Evolutionary conservation across 768 basidiomycete species (phyloP).

Genomic region (Russula brevipes): DNA sequence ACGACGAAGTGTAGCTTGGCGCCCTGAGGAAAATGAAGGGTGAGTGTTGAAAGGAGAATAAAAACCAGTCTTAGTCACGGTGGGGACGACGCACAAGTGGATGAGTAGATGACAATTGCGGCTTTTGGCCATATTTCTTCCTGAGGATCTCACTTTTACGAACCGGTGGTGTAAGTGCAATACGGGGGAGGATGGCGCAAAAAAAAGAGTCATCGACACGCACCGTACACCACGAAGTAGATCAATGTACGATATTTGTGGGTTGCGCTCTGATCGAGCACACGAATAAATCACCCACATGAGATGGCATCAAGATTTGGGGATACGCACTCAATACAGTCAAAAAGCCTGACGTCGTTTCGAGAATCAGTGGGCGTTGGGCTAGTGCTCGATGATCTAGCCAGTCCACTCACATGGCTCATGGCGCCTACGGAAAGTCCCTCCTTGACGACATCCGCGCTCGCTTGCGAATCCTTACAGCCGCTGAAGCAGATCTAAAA

Average conservation of each 20-base stretch:
- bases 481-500: constrained; percentile 78
- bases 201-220: not conserved
- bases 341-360: constrained; percentile 47
- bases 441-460: constrained; percentile 65
- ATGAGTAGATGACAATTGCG: constrained; percentile 70
- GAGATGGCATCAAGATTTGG: not conserved
- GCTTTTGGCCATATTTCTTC: constrained; percentile 61
- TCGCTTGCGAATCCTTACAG: constrained; percentile 78
- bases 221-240: constrained; percentile 18
- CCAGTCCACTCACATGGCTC: constrained; percentile 53
- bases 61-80: not conserved
- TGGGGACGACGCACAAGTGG: constrained; percentile 45
- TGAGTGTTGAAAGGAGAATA: not conserved
- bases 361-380: not conserved
- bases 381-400: not conserved
- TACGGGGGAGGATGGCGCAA: not conserved
- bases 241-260: constrained; percentile 29
- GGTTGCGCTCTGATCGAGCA: constrained; percentile 33
- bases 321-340: constrained; percentile 43
- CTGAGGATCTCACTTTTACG: constrained; percentile 45
- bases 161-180: not conserved
- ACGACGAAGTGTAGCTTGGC: constrained; percentile 3
- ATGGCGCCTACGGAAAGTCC: constrained; percentile 72
- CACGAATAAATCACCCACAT: not conserved
- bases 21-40: not conserved